These are phyloP conservation scores for Ogataea glucozyma DNA, from an alignment of 805 yeast species.

Conservation along the genomic window DNA sequence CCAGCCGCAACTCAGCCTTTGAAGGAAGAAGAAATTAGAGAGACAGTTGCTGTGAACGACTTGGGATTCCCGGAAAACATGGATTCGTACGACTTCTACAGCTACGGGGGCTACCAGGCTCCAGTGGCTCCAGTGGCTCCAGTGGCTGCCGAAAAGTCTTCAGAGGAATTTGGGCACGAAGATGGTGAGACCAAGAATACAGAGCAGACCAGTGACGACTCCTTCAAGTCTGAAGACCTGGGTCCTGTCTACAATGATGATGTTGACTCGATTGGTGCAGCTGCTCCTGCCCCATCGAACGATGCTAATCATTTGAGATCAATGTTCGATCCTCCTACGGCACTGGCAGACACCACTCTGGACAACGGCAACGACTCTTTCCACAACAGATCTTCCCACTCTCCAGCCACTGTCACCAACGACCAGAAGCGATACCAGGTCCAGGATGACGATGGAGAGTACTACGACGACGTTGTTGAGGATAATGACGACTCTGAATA, in stretches of 20 bases:
- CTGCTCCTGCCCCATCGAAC: slow-evolving; percentile 21
- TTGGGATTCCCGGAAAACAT: slow-evolving; percentile 17
- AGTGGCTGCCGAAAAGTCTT: slow-evolving; percentile 9
- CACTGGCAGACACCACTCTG: slow-evolving; percentile 9
- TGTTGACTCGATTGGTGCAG: no score
- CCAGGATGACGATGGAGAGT: slow-evolving; percentile 31
- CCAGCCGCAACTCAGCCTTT: slow-evolving; percentile 3
- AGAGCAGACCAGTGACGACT: slow-evolving; percentile 1
- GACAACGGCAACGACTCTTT: not conserved
- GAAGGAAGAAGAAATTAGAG: slow-evolving; percentile 5
- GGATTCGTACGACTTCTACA: slow-evolving; percentile 31
- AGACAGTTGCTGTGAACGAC: slow-evolving; percentile 3
- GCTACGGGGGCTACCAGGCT: slow-evolving; percentile 35
- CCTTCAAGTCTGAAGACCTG: slow-evolving; percentile 8
- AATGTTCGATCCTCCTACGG: slow-evolving; percentile 34
- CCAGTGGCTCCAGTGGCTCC: no score
- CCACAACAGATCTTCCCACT: slow-evolving; percentile 6
- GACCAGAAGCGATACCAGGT: slow-evolving; percentile 32
- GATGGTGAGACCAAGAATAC: not conserved
- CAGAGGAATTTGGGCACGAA: not conserved
- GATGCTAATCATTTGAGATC: slow-evolving; percentile 25
- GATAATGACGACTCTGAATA: slow-evolving; percentile 48
- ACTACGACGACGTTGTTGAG: slow-evolving; percentile 34
- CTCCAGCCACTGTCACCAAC: slow-evolving; percentile 29
- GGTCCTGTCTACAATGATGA: no score